Evolutionary conservation across 495 filamentous ascomycete genomes (phyloP), one percentile per base, ranked within the genome.

Genomic region (Podospora bellae-mahoneyi): DNA sequence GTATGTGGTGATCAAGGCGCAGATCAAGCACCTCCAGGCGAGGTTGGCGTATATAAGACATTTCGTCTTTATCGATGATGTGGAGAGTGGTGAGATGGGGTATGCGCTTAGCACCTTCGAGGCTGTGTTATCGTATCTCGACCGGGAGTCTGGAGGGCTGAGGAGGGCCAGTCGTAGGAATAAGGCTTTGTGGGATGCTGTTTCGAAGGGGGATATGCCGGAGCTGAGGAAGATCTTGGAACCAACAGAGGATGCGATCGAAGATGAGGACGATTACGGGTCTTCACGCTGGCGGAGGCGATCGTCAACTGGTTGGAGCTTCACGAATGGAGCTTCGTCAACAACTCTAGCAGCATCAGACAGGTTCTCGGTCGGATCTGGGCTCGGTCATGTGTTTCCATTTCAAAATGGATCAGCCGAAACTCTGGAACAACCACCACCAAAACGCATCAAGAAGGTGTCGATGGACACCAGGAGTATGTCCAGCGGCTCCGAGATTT

Each of bases 101-200:
- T 99, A 99, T 79, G 93, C 96, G 5, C 80, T 99, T 39, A 98
- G 94, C 75, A 99, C 96, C 0, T 91, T 97, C 62, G 96, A 99
- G 79, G 96, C 92, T 0, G 96, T 99, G 4, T 80, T 99, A 15
- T 91, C 93, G 9, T 97, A 99, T 78, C 85, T 99, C 19, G 85
- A 89, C 23, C 88, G 88, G 28, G 93, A 97, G 70, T 93, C 93
- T 0, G 90, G 88, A 20, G 91, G 87, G 23, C 78, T 99, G 48
- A 86, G 92, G 66, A 89, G 88, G 73, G 91, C 94, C 13, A 99
- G 96, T 77, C 84, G 87, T 60, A 84, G 92, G 16, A 99, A 99
- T 75, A 89, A 89, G 74, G 86, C 88, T 5, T 80, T 99, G 13
- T 99, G 96, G 96, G 88, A 94, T 75, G 92, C 94, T 26, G 88